Conservation (phyloP, 768 basidiomycete genomes). For the Sarcomyxa edulis region DNA sequence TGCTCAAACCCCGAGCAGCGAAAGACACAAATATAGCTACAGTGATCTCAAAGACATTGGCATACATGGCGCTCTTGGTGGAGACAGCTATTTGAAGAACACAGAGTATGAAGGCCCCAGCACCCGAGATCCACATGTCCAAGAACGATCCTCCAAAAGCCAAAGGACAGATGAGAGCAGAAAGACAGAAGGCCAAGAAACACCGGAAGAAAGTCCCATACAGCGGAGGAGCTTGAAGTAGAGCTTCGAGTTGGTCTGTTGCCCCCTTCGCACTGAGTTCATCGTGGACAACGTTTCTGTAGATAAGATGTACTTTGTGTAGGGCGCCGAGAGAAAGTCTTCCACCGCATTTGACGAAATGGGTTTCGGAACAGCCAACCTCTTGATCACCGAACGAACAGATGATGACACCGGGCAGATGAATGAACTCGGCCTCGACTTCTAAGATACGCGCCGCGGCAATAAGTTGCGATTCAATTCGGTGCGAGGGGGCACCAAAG, state of each 20-base stretch:
- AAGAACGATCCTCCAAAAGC: constrained; percentile 81
- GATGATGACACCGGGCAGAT: constrained; percentile 76
- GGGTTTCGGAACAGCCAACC: constrained; percentile 84
- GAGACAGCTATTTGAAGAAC: constrained; percentile 72
- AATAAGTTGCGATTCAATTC: constrained; percentile 87
- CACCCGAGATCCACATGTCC: constrained; percentile 81
- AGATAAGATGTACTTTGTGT: constrained; percentile 79
- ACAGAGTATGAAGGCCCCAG: constrained; percentile 60
- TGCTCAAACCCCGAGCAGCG: constrained; percentile 74
- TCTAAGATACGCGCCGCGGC: constrained; percentile 88
- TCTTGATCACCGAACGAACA: constrained; percentile 88
- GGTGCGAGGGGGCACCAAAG: constrained; percentile 89
- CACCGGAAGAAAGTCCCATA: constrained; percentile 63
- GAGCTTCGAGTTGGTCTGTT: constrained; percentile 50
- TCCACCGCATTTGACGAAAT: constrained; percentile 79
- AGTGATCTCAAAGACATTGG: constrained; percentile 92
- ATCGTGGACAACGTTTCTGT: constrained; percentile 87
- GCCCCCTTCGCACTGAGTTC: constrained; percentile 82
- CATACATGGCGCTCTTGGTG: constrained; percentile 73
- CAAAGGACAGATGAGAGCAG: constrained; percentile 76
- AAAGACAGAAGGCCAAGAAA: constrained; percentile 62
- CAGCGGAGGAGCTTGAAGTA: constrained; percentile 61
- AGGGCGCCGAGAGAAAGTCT: constrained; percentile 79
- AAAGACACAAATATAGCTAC: constrained; percentile 81
- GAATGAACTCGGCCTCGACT: constrained; percentile 88